Evolutionary conservation across 352 stramenopile genomes (phyloP), one percentile per base, ranked within the genome.

Genomic region (Globisporangium nunn): DNA sequence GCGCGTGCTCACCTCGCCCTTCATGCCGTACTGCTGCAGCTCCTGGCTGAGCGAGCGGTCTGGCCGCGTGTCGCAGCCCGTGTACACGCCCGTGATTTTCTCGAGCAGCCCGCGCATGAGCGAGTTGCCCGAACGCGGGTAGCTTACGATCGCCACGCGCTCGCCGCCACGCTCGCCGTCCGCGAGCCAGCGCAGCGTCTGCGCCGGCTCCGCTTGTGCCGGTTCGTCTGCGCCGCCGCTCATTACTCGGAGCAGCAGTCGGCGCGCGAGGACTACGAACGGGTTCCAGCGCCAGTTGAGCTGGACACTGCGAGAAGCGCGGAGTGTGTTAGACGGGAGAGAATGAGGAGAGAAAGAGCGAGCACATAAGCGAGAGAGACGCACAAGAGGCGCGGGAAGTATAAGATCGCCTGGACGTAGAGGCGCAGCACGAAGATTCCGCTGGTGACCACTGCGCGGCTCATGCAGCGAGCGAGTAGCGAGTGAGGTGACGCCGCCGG

Each of bases 81-180:
- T 99, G 56, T 98, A 96, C 52, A 98, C 76, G 29, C 91, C 91
- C 44, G 93, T 98, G 52, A 96, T 82, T 35, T 88, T 84, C 74
- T 99, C 97, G 23, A 99, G 71, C 29, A 99, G 75, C 3, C 87
- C 95, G 52, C 97, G 88, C 68, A 99, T 87, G 50, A 99, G 82
- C 23, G 96, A 98, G 68, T 99, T 99, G 37, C 97, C 97, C 46
- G 86, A 98, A 3, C 97, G 85, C 49, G 97, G 97, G 71, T 99
- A 99, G 57, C 95, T 98, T 59, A 96, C 92, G 48, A 99, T 88
- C 44, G 83, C 85, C 14, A 95, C 72, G 61, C 82, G 79, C 51
- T 93, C 75, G 62, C 78, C 80, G 14, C 71, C 54, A 46, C 75
- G 75, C 62, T 95, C 85, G 48, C 68, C 74, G 17, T 72, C 68